These are phyloP conservation scores for Camellia oleifera DNA, from an alignment of 179 eudicot genomes.

Conservation along the genomic window DNA sequence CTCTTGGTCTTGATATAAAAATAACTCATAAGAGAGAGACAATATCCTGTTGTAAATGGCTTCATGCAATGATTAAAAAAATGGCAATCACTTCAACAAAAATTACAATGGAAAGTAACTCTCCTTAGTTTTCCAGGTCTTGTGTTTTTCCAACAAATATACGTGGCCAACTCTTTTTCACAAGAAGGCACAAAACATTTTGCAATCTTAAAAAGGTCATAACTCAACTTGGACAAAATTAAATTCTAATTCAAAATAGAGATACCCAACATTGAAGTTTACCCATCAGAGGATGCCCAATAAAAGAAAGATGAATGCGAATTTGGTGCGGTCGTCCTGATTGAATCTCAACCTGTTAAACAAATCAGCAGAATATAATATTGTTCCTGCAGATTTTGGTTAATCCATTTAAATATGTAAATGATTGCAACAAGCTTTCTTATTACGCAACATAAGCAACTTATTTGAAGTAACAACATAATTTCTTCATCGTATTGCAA, in stretches of 20 bases:
- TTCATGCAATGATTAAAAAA: neutral
- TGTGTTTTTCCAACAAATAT: neutral
- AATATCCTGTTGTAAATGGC: conserved; percentile 1
- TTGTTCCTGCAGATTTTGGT: neutral
- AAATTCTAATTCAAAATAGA: neutral
- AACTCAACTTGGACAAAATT: conserved; percentile 9
- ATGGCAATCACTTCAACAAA: neutral
- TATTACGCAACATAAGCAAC: neutral
- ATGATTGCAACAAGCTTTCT: conserved; percentile 1
- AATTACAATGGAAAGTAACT: neutral
- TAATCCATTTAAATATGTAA: neutral
- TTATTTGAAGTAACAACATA: neutral
- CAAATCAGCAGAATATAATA: neutral
- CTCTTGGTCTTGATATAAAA: neutral
- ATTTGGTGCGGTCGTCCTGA: conserved; percentile 99
- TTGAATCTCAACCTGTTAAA: conserved; percentile 80
- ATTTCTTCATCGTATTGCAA: neutral
- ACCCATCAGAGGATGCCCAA: conserved; percentile 91
- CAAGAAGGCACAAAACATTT: neutral
- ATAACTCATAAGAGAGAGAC: neutral
- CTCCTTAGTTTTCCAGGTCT: neutral
- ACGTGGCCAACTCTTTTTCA: neutral
- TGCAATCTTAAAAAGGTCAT: neutral
- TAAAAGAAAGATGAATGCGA: conserved; percentile 91
- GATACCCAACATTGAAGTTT: conserved; percentile 16